Evolutionary conservation across 805 yeast genomes (phyloP), one percentile per base, ranked within the genome.

Genomic region (Jamesozyma spencerorum): DNA sequence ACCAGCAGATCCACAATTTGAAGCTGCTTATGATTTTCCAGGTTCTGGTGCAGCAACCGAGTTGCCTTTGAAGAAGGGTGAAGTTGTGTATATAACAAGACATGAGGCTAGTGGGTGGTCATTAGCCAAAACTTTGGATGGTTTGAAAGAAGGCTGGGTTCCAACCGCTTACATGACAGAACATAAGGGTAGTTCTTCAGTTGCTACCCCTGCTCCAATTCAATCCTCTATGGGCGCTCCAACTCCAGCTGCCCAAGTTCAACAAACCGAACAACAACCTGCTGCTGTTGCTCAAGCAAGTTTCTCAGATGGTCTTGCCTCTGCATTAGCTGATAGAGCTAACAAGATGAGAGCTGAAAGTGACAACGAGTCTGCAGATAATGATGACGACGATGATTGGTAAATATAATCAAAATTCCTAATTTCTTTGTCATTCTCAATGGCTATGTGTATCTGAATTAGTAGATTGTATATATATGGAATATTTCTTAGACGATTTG

Each of bases 81-180:
- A 84, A 34, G 67, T 85, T 36, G 78, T 90, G 29, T 77, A 77
- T 46, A 76, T 92, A 27, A 65, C 79, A 2, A 80, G 74, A 54
- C 77, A 81, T 47, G 85, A 81, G 42, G 78, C 80, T 35, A 88
- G 85, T 46, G 95, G 96, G 14, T 92, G 99, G 99, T 90, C 95
- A 52, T 70, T 92, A 43, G 97, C 87, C 8, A 83, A 82, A 58
- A 70, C 77, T 27, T 59, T 81, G 45, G 88, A 82, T 54, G 92
- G 84, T 31, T 56, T 80, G 1, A 74, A 68, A 42, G 92, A 87
- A 59, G 99, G 99, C 4, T 92, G 98, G 98, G 90, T 92, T 11
- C 99, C 99, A 12, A 81, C 92, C 18, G 84, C 88, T n/a, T 92
- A 88, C 58, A 77, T 90, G 54, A 77, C 69, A 17, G 77, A 75